Percentiles rank a stretch among this genome's conserved stretches.
Evolutionary conservation across 2,329 filamentous ascomycete genomes (phyloP).

Genomic region (Elsinoe perseae): DNA sequence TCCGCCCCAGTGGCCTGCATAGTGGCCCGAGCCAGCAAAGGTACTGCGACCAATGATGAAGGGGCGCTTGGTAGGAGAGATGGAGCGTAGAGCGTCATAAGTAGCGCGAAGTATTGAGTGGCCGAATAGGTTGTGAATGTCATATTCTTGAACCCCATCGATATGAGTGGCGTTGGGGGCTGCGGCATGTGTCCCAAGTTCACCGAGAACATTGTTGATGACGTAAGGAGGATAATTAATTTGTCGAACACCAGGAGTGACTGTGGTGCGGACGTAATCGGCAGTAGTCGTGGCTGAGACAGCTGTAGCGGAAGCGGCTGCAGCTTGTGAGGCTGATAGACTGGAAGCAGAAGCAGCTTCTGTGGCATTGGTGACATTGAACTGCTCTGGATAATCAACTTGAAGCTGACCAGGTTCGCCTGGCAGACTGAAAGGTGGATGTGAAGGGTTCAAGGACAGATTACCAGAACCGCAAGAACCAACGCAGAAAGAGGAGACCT

Average conservation of each 20-base stretch:
- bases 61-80: conserved; percentile 62
- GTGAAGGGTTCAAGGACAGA: conserved; percentile 58
- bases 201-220: conserved; percentile 58
- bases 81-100: conserved; percentile 57
- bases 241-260: conserved; percentile 57
- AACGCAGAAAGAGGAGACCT: conserved; percentile 58
- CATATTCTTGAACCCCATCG: conserved; percentile 65
- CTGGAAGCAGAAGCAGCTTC: conserved; percentile 56
- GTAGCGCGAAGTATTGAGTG: conserved; percentile 70
- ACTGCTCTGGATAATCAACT: conserved; percentile 59
- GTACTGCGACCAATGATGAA: conserved; percentile 80
- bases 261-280: conserved; percentile 44
- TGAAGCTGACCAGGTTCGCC: conserved; percentile 56
- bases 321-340: conserved; percentile 45
- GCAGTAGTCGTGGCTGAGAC: conserved; percentile 26
- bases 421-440: conserved; percentile 57
- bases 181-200: conserved; percentile 56
- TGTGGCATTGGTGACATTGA: conserved; percentile 60
- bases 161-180: conserved; percentile 70
- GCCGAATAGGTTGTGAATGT: conserved; percentile 74
- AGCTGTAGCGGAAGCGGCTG: conserved; percentile 28
- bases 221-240: conserved; percentile 68
- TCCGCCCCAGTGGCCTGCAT: conserved; percentile 75
- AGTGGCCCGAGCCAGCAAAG: conserved; percentile 67
- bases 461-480: conserved; percentile 63